A percentile compares a stretch with the other conserved stretches of the same genome.
Evolutionary conservation across 345 rosid genomes (phyloP).

Genomic region (Populus davidiana): DNA sequence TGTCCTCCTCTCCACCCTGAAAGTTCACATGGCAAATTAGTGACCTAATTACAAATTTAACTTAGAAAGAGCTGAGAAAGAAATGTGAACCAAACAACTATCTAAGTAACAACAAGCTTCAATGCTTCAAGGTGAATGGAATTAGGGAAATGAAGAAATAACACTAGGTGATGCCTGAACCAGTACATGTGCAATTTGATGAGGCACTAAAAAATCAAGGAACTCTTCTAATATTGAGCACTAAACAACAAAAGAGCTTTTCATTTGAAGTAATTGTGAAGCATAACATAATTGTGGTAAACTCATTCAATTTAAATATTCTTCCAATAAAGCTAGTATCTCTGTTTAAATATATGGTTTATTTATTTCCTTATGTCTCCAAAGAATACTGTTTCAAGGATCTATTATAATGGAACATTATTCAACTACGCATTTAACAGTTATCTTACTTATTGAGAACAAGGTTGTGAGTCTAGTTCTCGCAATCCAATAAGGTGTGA

Average conservation of each 20-base stretch:
- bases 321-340: neutral
- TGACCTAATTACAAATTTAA: neutral
- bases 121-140: neutral
- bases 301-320: neutral
- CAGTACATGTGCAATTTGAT: neutral
- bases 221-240: neutral
- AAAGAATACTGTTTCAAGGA: neutral
- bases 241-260: neutral
- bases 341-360: neutral
- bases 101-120: neutral
- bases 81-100: slow-evolving; percentile 6
- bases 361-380: neutral
- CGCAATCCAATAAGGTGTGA: neutral
- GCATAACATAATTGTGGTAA: neutral
- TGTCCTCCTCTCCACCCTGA: slow-evolving; percentile 85
- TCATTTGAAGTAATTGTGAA: neutral
- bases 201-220: neutral
- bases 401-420: neutral
- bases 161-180: neutral
- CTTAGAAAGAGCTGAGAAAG: neutral
- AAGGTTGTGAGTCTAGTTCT: neutral
- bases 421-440: neutral
- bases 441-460: neutral
- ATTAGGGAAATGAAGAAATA: neutral
- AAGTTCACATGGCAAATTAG: slow-evolving; percentile 14